Evolutionary conservation across 805 yeast species (phyloP), one percentile per base, ranked within the genome.

Genomic region (Zygoascus biomembranicola): DNA sequence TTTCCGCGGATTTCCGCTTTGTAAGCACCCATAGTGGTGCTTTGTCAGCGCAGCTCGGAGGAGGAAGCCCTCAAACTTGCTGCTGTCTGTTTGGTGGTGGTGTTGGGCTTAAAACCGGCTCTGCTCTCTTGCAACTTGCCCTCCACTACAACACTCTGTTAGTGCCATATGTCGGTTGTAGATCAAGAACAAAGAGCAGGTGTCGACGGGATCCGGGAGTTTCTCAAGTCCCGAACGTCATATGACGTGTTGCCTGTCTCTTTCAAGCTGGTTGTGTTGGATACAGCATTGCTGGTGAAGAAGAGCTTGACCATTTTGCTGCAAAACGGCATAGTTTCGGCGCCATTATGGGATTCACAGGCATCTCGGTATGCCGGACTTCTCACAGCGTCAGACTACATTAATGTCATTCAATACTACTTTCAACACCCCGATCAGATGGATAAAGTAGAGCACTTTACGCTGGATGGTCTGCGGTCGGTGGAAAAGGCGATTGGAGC

Each of bases 201-300:
- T 52, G 41, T 53, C 51, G 41, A 57, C 60, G 89, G 95, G 18
- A 94, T 94, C 56, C 75, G 97, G 48, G 73, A 81, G 32, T 94
- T 94, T 63, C 73, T 94, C 44, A 85, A 88, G 64, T 83, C 94
- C 49, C 92, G 92, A 67, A 90, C 96, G 0, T 89, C 97, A 1
- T 94, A 94, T 68, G 99, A 94, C 64, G 99, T 94, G 20, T 76
- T 94, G 43, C 99, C 99, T 1, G 98, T 94, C 37, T 85, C 95
- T 19, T 94, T 92, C 68, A 77, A 97, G 61, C 77, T 94, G 63
- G 86, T 94, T 53, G 98, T 94, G 47, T 80, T 94, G 62, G 99
- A 94, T 67, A 90, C 98, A 1, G 81, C 96, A 5, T 73, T 94
- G 48, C 73, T 89, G 53, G 95, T 94, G 41, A 90, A 92, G 70